Conservation (phyloP, 2,329 filamentous ascomycete genomes). For the Leptographium radiaticola region DNA sequence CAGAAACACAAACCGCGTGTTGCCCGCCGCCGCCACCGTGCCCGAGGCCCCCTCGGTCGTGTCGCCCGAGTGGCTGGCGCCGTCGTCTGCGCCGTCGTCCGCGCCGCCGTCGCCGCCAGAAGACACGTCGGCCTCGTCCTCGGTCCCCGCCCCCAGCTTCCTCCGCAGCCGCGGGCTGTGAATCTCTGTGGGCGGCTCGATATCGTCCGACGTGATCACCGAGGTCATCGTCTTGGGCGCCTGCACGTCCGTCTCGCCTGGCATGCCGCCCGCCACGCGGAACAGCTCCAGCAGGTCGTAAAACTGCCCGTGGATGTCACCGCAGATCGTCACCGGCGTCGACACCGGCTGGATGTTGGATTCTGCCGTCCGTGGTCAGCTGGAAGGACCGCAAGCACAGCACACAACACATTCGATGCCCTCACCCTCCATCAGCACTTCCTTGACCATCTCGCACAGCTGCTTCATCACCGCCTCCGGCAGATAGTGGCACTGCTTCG, state of each 20-base stretch:
- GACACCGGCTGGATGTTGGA: constrained; percentile 98
- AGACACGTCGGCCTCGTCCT: constrained; percentile 29
- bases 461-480: constrained; percentile 97
- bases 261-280: constrained; percentile 92
- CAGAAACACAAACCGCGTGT: constrained; percentile 46
- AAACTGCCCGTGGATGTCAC: constrained; percentile 97
- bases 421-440: constrained; percentile 92
- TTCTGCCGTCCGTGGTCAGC: constrained; percentile 39
- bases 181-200: constrained; percentile 82
- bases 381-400: too few relatives aligned
- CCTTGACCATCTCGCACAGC: constrained; percentile 96
- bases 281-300: constrained; percentile 97
- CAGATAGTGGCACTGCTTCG: constrained; percentile 93
- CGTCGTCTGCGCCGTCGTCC: neutral
- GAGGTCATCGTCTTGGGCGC: constrained; percentile 54
- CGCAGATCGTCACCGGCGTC: constrained; percentile 92
- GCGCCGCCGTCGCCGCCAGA: neutral
- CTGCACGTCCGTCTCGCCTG: constrained; percentile 62
- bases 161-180: constrained; percentile 77
- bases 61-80: constrained; percentile 21
- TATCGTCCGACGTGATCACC: constrained; percentile 77
- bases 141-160: constrained; percentile 54
- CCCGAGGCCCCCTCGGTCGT: constrained; percentile 17
- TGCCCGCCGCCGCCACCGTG: constrained; percentile 32
- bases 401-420: neutral